phyloP scores from a whole-genome alignment of 2,329 filamentous ascomycete genomes.

The Myriosclerotinia curreyana region DNA sequence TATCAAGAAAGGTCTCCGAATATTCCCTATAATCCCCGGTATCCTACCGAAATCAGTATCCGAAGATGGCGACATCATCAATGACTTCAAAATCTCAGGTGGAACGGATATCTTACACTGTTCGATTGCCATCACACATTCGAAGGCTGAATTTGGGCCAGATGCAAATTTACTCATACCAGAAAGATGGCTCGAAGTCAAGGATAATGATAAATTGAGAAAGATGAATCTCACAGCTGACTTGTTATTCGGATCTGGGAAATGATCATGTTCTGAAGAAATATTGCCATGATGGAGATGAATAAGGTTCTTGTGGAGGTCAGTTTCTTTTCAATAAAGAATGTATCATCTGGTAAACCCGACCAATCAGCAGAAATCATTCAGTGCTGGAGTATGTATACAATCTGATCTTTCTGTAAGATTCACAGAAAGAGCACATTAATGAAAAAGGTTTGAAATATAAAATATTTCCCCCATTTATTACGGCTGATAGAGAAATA shows the following conservation, averaged over 20 bases:
- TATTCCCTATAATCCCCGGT: constrained; percentile 45
- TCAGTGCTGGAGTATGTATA: neutral
- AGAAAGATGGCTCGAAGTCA: constrained; percentile 48
- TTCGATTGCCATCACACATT: neutral
- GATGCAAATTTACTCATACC: constrained; percentile 46
- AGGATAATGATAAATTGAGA: constrained; percentile 2
- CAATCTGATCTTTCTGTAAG: neutral
- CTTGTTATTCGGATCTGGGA: constrained; percentile 46
- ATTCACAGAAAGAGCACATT: neutral
- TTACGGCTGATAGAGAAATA: neutral
- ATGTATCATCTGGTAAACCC: neutral
- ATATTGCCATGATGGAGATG: constrained; percentile 49
- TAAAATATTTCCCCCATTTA: neutral
- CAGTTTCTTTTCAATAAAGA: neutral
- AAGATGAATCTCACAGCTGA: constrained; percentile 44
- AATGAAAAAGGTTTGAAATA: neutral
- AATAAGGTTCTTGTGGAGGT: constrained; percentile 50
- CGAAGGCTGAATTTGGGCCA: constrained; percentile 35
- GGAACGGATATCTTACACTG: neutral
- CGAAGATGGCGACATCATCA: constrained; percentile 23
- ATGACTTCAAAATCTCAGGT: constrained; percentile 22
- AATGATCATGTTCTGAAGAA: constrained; percentile 46
- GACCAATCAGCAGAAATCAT: neutral
- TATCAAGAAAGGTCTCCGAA: constrained; percentile 48
- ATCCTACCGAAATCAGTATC: constrained; percentile 26